phyloP scores from a whole-genome alignment of 805 yeast species.

The Millerozyma miso region DNA sequence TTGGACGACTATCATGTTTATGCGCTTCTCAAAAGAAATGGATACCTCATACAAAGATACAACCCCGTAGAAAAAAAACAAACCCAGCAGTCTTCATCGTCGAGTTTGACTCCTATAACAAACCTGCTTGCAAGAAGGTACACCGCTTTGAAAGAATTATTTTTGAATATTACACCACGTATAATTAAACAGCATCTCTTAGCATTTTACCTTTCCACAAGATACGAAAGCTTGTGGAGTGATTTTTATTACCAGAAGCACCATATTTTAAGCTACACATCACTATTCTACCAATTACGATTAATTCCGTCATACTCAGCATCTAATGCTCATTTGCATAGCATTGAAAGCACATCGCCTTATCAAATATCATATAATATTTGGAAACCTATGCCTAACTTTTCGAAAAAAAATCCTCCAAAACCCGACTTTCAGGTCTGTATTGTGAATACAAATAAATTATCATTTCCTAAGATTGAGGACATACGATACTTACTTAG shows the following conservation, averaged over 20 bases:
- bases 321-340: constrained; percentile 8
- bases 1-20: constrained; percentile 63
- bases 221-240: neutral
- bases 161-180: neutral
- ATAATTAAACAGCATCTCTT: neutral
- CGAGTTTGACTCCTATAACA: neutral
- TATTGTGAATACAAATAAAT: constrained; percentile 45
- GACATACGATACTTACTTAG: constrained; percentile 36
- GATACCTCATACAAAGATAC: constrained; percentile 55
- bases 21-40: constrained; percentile 70
- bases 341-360: constrained; percentile 3
- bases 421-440: constrained; percentile 71
- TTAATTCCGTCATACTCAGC: constrained; percentile 15
- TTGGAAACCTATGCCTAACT: constrained; percentile 78
- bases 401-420: constrained; percentile 67
- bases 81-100: neutral
- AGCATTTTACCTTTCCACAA: neutral
- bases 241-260: constrained; percentile 15
- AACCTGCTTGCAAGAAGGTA: neutral
- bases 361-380: constrained; percentile 53
- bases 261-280: constrained; percentile 24
- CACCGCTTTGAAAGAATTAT: neutral
- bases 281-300: constrained; percentile 18
- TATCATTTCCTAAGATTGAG: constrained; percentile 42
- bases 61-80: constrained; percentile 8